phyloP scores from a whole-genome alignment of 331 rosid species.

The Telfairia occidentalis region DNA sequence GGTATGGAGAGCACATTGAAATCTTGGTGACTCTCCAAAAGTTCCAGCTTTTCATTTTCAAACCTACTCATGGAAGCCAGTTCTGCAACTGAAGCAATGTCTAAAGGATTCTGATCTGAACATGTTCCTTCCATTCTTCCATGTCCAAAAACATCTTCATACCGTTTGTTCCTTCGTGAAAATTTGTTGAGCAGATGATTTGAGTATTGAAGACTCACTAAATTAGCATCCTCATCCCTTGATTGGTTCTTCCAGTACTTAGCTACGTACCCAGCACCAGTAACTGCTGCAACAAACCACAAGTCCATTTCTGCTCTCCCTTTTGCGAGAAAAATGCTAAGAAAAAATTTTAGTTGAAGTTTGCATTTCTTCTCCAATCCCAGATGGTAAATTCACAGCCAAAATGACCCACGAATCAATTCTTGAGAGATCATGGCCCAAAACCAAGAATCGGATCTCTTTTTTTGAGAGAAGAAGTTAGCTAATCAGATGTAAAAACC shows the following conservation, averaged over 20 bases:
- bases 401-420: neutral
- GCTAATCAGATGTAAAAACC: neutral
- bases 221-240: slow-evolving; percentile 21
- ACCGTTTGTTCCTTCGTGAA: slow-evolving; percentile 14
- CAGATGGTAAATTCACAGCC: slow-evolving; percentile 12
- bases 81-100: slow-evolving; percentile 26
- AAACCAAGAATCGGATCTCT: neutral
- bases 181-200: slow-evolving; percentile 18
- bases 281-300: slow-evolving; percentile 67
- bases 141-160: slow-evolving; percentile 25
- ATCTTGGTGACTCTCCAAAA: slow-evolving; percentile 16
- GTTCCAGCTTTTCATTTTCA: slow-evolving; percentile 19
- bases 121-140: slow-evolving; percentile 19
- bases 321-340: slow-evolving; percentile 7
- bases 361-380: neutral
- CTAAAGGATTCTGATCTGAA: slow-evolving; percentile 18
- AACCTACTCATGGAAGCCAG: slow-evolving; percentile 30
- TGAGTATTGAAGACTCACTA: slow-evolving; percentile 26
- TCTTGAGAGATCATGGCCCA: neutral
- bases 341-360: neutral
- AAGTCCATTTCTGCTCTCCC: slow-evolving; percentile 55
- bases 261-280: slow-evolving; percentile 69
- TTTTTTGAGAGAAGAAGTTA: neutral
- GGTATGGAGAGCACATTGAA: slow-evolving; percentile 28
- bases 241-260: slow-evolving; percentile 49